phyloP scores from a whole-genome alignment of 2,329 filamentous ascomycete genomes.

The Macrophomina tecta region DNA sequence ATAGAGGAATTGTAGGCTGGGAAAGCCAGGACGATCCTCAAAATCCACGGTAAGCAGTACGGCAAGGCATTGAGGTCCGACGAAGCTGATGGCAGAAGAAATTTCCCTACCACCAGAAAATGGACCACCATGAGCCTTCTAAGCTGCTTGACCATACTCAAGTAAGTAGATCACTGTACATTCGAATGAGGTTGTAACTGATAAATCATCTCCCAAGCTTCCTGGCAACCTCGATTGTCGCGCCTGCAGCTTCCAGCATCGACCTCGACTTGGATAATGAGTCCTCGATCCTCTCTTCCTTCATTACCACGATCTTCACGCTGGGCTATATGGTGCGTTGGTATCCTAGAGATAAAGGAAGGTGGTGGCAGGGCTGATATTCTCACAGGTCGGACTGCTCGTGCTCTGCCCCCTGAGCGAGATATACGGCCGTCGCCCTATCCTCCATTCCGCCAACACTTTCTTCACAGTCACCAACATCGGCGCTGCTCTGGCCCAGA shows the following conservation, averaged over 20 bases:
- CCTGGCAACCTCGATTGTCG: constrained; percentile 44
- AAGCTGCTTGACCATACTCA: constrained; percentile 41
- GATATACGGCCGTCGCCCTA: constrained; percentile 27
- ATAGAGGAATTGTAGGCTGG: constrained; percentile 45
- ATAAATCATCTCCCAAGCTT: constrained; percentile 32
- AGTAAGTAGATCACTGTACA: not conserved
- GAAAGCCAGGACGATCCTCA: constrained; percentile 41
- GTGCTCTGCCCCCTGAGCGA: constrained; percentile 27
- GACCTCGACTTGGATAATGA: constrained; percentile 41
- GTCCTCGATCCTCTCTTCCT: constrained; percentile 39
- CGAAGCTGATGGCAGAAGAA: constrained; percentile 30
- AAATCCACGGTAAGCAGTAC: constrained; percentile 36
- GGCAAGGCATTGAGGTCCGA: not conserved
- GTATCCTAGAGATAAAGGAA: not conserved
- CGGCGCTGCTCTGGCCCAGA: not conserved
- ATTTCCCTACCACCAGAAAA: constrained; percentile 39
- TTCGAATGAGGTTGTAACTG: not conserved
- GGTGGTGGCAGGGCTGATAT: not conserved
- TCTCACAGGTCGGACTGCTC: constrained; percentile 30
- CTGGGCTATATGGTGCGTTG: constrained; percentile 40
- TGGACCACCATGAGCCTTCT: constrained; percentile 39
- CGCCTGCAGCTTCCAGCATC: constrained; percentile 41
- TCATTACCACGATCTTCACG: constrained; percentile 44
- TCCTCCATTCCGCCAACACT: constrained; percentile 7
- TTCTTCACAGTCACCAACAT: constrained; percentile 23